Evolutionary conservation across 2,329 filamentous ascomycete species (phyloP), one percentile per base, ranked within the genome.

Genomic region (Ramularia collo-cygni): DNA sequence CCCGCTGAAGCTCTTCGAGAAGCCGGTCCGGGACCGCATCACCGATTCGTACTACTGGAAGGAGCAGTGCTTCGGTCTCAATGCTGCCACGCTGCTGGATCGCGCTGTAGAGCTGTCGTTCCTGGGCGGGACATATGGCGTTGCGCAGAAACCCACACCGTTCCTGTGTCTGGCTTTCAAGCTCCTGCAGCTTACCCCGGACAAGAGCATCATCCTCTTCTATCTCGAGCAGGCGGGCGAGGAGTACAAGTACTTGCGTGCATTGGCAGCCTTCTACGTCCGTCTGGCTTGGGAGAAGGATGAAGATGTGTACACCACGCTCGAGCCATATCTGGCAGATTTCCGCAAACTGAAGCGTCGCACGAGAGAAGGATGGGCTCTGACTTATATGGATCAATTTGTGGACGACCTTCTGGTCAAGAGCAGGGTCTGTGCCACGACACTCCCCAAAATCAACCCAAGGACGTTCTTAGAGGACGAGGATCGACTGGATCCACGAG

Each of bases 21-120:
- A 94, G 64, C 84, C 88, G 28, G 87, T 95, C 51, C 85, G 85
- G 59, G 92, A 98, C 66, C 88, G 92, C 60, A 95, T 98, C 64
- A 80, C 89, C 53, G 88, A 95, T 59, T 86, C 81, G 38, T 93
- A 95, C 68, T 98, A 95, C 70, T 98, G 88, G 84, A 95, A 95
- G 65, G 92, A 96, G 67, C 89, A 95, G 68, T 95, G 92, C 63
- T 98, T 96, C 66, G 92, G 85, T 29, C 74, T 98, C 50, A 98
- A 96, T 68, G 76, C 77, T 3, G 79, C 79, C 1, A 82, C 78
- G 0, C 64, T 98, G 4, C 83, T 95, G 55, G 86, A 95, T 67
- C 85, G 92, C 50, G 89, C 93, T 1, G 84, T 87, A 17, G 83
- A 90, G 54, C 76, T 98, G 33, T 75, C 70, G 35, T 92, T 83